Evolutionary conservation across 495 filamentous ascomycete genomes (phyloP), one percentile per base, ranked within the genome.

Genomic region (Hapsidospora chrysogenum): DNA sequence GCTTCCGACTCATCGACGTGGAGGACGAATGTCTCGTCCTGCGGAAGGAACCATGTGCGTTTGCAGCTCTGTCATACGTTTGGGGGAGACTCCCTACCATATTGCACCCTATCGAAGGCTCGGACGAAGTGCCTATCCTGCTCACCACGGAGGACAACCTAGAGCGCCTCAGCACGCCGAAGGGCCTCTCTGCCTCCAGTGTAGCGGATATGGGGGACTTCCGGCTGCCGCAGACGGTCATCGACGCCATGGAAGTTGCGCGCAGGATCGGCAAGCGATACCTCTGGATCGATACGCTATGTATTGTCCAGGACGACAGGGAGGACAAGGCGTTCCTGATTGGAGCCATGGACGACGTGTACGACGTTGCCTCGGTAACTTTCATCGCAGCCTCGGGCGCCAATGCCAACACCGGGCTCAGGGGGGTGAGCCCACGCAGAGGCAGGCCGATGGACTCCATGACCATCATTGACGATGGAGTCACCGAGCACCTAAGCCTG

Each of bases 281-380:
- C 29, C 36, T 57, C 17, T 57, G 54, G 54, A 42, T 57, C 8
- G 54, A 57, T 29, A 43, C 36, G 1, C 35, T 55, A 4, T 58
- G 54, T 42, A 54, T 58, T 17, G 20, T 53, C 9, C 51, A 58
- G 32, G 47, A 53, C 32, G 33, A 44, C 9, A 35, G 36, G 27
- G 31, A 33, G 2, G 41, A 40, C 27, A 40, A 49, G 36, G 27
- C 25, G 13, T 16, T 9, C n/a, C 37, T 47, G 17, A 40, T 48
- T 13, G 26, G 17, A 1, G 26, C 33, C 5, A 45, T 50, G 50
- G 44, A 46, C 11, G 20, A 28, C 3, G 49, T 57, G 10, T 57
- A 57, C 37, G 29, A 35, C 17, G 38, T 45, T 14, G 43, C 52
- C 5, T 26, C 41, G 18, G 7, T 56, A 5, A 46, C 43, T 16